Evolutionary conservation across 805 yeast genomes (phyloP), one percentile per base, ranked within the genome.

Genomic region (Candida insectorum): DNA sequence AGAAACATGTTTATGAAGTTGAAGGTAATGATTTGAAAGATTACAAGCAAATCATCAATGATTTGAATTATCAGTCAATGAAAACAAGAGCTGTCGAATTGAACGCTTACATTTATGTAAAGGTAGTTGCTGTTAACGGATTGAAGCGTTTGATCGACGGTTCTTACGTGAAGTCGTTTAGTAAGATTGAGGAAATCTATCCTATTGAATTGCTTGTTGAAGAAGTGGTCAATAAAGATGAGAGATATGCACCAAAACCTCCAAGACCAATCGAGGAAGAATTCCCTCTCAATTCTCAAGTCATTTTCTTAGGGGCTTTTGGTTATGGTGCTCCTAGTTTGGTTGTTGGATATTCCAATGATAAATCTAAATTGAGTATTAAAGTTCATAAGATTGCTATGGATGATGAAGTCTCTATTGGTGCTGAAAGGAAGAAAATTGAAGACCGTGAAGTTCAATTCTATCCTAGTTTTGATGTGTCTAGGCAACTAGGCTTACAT

Each of bases 151-250:
- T 71, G 26, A 48, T 60, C 2, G 56, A 60, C 18, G 98, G 99
- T 40, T 87, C 95, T 0, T 79, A 74, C 44, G 75, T 77, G 15
- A 91, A 93, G 60, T 79, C 87, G 1, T 88, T 70, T 47, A 65
- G 77, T 2, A 62, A 58, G 5, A 62, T 65, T 3, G 61, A 73
- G 12, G 81, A 74, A 39, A 59, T 62, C 6, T 80, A 72, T 48
- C 96, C 98, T n/a, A 58, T 83, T 28, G 95, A 88, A 56, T 59
- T 87, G 22, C 69, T 88, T 47, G 94, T 93, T 10, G 85, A 84
- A 35, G 68, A 71, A 18, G 88, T 93, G 17, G 61, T 63, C 15
- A 77, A 86, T 52, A 75, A 76, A 44, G 99, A 93, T 56, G 67
- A 62, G 44, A 73, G 99, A 53, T 86, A 65, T 52, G 59, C 62